Base-by-base conservation (phyloP, 108 stramenopile genomes). In the Asterionellopsis glacialis region DNA sequence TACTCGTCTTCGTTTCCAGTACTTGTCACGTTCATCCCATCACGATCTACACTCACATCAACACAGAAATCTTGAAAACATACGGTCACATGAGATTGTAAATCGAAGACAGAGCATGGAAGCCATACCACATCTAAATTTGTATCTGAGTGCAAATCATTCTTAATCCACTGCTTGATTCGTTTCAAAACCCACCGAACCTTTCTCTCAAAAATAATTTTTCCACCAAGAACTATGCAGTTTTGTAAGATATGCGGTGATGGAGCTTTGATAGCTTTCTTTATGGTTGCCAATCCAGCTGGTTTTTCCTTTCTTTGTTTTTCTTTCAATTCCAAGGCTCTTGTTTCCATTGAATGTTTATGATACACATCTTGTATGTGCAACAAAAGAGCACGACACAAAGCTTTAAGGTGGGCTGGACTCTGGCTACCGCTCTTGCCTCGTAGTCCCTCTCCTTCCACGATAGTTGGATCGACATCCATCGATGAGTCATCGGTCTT, bases 281-380 rank as follows among this genome's bases (percentile, higher is more conserved):
- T 73, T 11, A 55, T 51, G n/a, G 70, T 71, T 15, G 70, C 72
- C 55, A 81, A 59, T 13, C 77, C 80, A 33, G 60, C 43, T 18
- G 69, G 70, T 26, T 64, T 69, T 11, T 68, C 57, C 16, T 56
- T 54, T 33, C 7, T 2, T 28, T 76, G 63, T 47, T 65, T 65
- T 26, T 55, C 63, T 53, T 66, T 16, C 57, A 49, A 55, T 52
- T 48, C 0, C 43, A 54, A 27, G n/a, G 59, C 57, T 45, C 54
- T 71, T 45, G 72, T 64, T 57, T 82, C 66, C 49, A 79, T 70
- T 23, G 83, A 81, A 64, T 91, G 86, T 21, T 64, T 68, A 65
- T 88, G 90, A 63, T 89, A 93, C 45, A 81, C 69, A 49, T 81
- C 83, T 57, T 93, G 91, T 9, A 88, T 80, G 62, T 93, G 81